phyloP scores from a whole-genome alignment of 2,329 filamentous ascomycete genomes.

The Verticillium nubilum region DNA sequence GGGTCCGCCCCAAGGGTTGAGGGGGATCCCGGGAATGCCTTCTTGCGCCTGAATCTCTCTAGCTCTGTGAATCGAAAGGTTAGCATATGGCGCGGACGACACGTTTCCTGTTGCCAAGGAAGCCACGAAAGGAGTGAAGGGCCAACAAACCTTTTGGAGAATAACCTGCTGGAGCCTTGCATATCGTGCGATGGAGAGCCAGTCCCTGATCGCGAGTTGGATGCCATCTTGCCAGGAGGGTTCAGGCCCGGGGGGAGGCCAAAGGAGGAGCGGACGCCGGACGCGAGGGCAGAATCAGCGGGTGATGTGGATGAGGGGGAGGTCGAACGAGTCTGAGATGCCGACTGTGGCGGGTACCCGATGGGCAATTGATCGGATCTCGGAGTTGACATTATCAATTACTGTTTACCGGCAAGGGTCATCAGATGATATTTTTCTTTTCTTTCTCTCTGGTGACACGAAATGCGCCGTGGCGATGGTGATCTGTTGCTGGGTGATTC shows the following conservation, averaged over 20 bases:
- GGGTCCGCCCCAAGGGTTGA: conserved; percentile 86
- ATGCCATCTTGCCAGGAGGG: conserved; percentile 52
- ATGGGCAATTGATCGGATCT: conserved; percentile 83
- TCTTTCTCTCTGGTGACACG: neutral
- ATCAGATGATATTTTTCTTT: conserved; percentile 31
- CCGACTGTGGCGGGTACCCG: conserved; percentile 69
- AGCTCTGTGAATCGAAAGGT: conserved; percentile 51
- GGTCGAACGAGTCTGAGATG: conserved; percentile 65
- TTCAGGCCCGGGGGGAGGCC: conserved; percentile 60
- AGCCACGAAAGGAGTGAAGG: conserved; percentile 8
- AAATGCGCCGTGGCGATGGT: neutral
- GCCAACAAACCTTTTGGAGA: conserved; percentile 78
- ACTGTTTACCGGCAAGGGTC: conserved; percentile 41
- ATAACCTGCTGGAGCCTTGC: conserved; percentile 65
- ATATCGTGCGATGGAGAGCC: conserved; percentile 96
- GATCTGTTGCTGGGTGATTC: neutral
- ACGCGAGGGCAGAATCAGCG: conserved; percentile 63
- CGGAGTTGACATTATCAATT: conserved; percentile 91
- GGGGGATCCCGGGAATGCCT: conserved; percentile 63
- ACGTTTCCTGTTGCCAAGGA: neutral
- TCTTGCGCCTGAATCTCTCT: conserved; percentile 97
- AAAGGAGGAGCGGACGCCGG: conserved; percentile 65
- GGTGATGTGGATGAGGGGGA: conserved; percentile 79
- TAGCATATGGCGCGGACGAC: neutral
- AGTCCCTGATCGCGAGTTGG: conserved; percentile 69